A percentile compares a stretch with the other conserved stretches of the same genome.
These are phyloP conservation scores for Cyclotella choctawhatcheeana DNA, from an alignment of 108 stramenopile species.

Conservation along the genomic window DNA sequence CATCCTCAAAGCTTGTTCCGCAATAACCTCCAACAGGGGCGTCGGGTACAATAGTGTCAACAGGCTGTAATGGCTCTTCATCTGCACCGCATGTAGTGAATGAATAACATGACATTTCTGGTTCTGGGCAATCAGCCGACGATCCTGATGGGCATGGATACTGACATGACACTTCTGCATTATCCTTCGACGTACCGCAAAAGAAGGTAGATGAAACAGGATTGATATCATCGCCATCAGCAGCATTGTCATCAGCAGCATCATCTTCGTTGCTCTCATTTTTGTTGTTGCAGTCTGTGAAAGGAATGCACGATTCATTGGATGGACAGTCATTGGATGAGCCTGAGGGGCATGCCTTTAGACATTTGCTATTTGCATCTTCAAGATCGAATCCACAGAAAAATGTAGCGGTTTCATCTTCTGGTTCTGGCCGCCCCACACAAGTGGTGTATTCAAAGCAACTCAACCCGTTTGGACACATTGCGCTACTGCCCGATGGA, in stretches of 20 bases:
- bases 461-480: conserved; percentile 34
- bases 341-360: conserved; percentile 71
- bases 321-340: conserved; percentile 71
- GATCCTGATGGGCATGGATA: conserved; percentile 34
- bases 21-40: conserved; percentile 52
- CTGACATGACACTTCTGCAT: conserved; percentile 41
- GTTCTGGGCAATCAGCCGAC: background rate
- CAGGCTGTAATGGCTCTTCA: background rate
- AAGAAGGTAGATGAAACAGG: conserved; percentile 39
- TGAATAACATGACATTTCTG: conserved; percentile 6
- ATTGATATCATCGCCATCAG: no score
- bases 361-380: conserved; percentile 75
- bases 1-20: conserved; percentile 83
- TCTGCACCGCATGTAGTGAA: conserved; percentile 4
- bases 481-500: conserved; percentile 24
- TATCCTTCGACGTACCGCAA: conserved; percentile 45
- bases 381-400: conserved; percentile 80
- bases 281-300: conserved; percentile 42
- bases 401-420: conserved; percentile 31
- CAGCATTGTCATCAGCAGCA: no score
- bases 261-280: background rate
- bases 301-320: conserved; percentile 61
- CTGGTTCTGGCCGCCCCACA: conserved; percentile 15
- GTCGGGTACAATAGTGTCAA: conserved; percentile 8
- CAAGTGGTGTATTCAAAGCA: conserved; percentile 52